A percentile compares a stretch with the other conserved stretches of the same genome.
phyloP scores from a whole-genome alignment of 768 basidiomycete species.

The Mycena belliarum region DNA sequence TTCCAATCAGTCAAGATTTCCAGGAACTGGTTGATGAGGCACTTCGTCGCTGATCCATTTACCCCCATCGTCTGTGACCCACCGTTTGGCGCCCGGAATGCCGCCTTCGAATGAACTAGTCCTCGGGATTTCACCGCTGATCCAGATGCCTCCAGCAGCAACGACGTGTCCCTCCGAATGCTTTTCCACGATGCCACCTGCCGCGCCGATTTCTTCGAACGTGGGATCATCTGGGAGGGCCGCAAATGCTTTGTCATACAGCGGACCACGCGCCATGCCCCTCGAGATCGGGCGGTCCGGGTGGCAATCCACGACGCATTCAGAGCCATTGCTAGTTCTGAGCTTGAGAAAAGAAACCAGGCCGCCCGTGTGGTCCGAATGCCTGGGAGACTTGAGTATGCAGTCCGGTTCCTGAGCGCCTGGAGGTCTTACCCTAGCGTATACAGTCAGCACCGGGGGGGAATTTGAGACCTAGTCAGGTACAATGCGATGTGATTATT shows the following conservation, averaged over 20 bases:
- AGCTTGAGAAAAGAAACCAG: conserved; percentile 63
- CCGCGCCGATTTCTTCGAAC: conserved; percentile 59
- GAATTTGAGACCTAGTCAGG: neutral
- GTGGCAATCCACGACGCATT: conserved; percentile 70
- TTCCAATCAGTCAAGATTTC: neutral
- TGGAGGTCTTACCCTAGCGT: neutral
- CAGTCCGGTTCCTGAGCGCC: no score
- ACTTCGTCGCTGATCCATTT: conserved; percentile 62
- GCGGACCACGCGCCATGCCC: conserved; percentile 70
- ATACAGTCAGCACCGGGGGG: neutral
- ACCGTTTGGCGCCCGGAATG: conserved; percentile 66
- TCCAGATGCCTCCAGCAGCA: conserved; percentile 63
- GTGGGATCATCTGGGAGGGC: conserved; percentile 71
- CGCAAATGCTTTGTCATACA: conserved; percentile 55
- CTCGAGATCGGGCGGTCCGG: conserved; percentile 73
- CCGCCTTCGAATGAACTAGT: conserved; percentile 70
- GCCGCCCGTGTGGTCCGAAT: conserved; percentile 74
- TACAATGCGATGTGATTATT: conserved; percentile 72
- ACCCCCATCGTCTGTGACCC: conserved; percentile 43
- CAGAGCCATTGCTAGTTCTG: conserved; percentile 29
- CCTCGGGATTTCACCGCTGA: conserved; percentile 81
- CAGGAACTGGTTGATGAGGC: neutral
- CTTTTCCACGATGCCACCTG: conserved; percentile 57
- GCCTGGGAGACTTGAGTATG: conserved; percentile 34
- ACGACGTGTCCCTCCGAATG: conserved; percentile 65